A percentile compares a stretch with the other conserved stretches of the same genome.
Conservation (phyloP, 306 rosid species). For the Elaeagnus macrophylla region DNA sequence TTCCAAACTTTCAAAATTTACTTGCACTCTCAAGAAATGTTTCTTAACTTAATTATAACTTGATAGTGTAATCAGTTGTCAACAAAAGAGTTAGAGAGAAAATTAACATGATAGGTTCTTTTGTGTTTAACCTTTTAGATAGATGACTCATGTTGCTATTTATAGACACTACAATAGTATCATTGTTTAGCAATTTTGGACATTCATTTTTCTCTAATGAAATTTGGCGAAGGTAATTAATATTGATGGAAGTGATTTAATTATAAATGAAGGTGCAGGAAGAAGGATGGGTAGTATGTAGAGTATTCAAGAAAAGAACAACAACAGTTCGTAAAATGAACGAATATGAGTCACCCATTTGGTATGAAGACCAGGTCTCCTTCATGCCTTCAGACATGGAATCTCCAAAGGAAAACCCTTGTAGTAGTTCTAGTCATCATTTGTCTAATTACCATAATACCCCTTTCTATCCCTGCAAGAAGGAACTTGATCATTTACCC, state of each 20-base stretch:
- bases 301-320: conserved; percentile 91
- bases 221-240: too few species aligned
- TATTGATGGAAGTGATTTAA: neutral
- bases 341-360: conserved; percentile 67
- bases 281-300: conserved; percentile 96
- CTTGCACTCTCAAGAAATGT: too few species aligned
- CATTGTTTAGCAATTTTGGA: too few species aligned
- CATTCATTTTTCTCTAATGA: too few species aligned
- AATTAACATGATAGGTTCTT: too few species aligned
- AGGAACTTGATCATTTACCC: conserved; percentile 42
- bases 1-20: too few species aligned
- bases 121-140: too few species aligned
- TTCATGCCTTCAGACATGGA: conserved; percentile 59
- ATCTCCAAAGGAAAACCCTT: conserved; percentile 57
- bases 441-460: conserved; percentile 22
- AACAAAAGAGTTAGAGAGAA: too few species aligned
- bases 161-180: too few species aligned
- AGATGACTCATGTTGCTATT: too few species aligned
- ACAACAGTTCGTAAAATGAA: conserved; percentile 54
- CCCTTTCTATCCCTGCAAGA: conserved; percentile 45
- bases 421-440: conserved; percentile 8
- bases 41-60: too few species aligned
- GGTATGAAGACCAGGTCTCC: conserved; percentile 79
- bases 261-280: conserved; percentile 42
- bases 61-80: too few species aligned